A percentile compares a stretch with the other conserved stretches of the same genome.
phyloP scores from a whole-genome alignment of 2,329 filamentous ascomycete species.

The Aspergillus costaricaensis region DNA sequence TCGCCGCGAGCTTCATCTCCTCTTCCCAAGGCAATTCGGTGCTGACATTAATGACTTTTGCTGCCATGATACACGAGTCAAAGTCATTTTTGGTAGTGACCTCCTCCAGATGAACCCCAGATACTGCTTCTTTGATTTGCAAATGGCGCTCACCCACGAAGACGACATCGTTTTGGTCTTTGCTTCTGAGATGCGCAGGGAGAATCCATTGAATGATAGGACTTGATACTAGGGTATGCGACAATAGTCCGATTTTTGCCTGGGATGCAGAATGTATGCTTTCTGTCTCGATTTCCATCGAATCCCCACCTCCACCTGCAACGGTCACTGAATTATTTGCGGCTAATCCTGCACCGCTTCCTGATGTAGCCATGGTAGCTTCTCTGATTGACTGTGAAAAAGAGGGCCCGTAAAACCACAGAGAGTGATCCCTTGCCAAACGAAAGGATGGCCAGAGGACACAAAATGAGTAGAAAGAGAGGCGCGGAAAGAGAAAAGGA shows the following conservation, averaged over 20 bases:
- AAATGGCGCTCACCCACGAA: slow-evolving; percentile 83
- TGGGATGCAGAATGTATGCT: slow-evolving; percentile 17
- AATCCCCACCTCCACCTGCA: slow-evolving; percentile 7
- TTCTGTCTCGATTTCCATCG: slow-evolving; percentile 21
- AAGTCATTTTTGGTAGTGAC: slow-evolving; percentile 80
- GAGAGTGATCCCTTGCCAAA: not conserved
- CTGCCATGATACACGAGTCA: slow-evolving; percentile 74
- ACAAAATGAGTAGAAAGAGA: not conserved
- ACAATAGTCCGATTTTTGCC: slow-evolving; percentile 70
- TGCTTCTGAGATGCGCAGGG: slow-evolving; percentile 73
- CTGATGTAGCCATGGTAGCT: slow-evolving; percentile 14
- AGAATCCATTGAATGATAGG: slow-evolving; percentile 75
- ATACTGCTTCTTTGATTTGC: slow-evolving; percentile 72
- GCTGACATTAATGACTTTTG: slow-evolving; percentile 69
- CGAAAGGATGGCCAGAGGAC: not conserved
- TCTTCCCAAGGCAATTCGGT: slow-evolving; percentile 43
- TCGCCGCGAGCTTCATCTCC: slow-evolving; percentile 29
- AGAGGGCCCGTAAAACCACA: not conserved
- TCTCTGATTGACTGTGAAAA: not conserved
- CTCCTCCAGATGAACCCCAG: slow-evolving; percentile 68
- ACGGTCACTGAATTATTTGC: slow-evolving; percentile 3
- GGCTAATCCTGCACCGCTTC: slow-evolving; percentile 3
- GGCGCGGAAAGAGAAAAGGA: not conserved
- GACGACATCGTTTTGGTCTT: slow-evolving; percentile 74
- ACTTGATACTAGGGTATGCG: slow-evolving; percentile 74